phyloP scores from a whole-genome alignment of 1,284 basidiomycete species.

The Cystobasidium sp. region DNA sequence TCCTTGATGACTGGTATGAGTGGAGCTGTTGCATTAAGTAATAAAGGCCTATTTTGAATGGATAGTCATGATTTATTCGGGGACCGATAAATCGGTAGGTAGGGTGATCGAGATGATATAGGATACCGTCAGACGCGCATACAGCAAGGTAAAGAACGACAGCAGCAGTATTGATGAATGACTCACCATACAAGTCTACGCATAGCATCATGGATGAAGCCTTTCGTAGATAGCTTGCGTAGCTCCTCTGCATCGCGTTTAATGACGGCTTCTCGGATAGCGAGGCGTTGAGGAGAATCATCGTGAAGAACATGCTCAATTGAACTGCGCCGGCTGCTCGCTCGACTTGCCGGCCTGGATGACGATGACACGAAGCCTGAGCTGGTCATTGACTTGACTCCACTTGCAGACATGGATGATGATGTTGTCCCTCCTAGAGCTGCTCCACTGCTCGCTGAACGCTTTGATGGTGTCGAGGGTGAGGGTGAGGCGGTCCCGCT shows the following conservation, averaged over 20 bases:
- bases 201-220: constrained; percentile 41
- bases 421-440: not conserved
- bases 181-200: constrained; percentile 39
- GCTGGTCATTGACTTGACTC: constrained; percentile 17
- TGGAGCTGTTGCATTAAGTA: constrained; percentile 24
- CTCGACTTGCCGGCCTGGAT: constrained; percentile 15
- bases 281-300: constrained; percentile 18
- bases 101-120: not conserved
- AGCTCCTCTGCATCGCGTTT: constrained; percentile 32
- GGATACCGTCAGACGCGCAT: constrained; percentile 9
- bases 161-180: not conserved
- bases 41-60: constrained; percentile 5
- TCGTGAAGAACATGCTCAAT: constrained; percentile 29
- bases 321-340: constrained; percentile 40
- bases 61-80: not conserved
- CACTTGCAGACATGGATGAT: constrained; percentile 6
- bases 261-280: constrained; percentile 37
- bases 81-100: constrained; percentile 1
- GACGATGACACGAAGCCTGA: constrained; percentile 26
- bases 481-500: not conserved
- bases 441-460: constrained; percentile 6
- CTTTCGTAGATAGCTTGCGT: constrained; percentile 30
- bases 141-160: not conserved
- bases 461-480: constrained; percentile 7
- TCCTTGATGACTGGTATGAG: constrained; percentile 22